Base-by-base conservation (phyloP, 257 asterid species). In the Scutellaria minor region DNA sequence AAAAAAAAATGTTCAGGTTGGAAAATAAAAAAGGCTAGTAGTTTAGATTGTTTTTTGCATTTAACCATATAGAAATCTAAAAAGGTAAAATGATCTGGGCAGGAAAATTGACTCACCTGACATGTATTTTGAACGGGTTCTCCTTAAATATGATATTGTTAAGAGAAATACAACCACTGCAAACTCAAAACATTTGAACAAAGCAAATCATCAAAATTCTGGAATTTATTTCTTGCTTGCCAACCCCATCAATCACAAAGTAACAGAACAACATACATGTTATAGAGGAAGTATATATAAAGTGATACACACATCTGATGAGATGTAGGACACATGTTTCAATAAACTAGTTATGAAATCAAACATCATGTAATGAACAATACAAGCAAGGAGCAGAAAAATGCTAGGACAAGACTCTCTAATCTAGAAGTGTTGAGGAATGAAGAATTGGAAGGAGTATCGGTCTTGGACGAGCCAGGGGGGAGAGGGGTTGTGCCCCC, bases 391-490 rank as follows among this genome's bases (percentile, higher is more conserved):
- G 65, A 72, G 15, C 79, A 83, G 0, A 79, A 45, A 66, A 73
- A 11, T 10, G 64, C 53, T 31, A 65, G 4, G 44, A 64, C 27
- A 42, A 77, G 20, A 41, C 14, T 39, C 37, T 68, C 70, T 8
- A 77, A 7, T 40, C 66, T 63, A 39, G 54, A 40, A 4, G 9
- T 51, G 54, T 46, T 53, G 13, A 64, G 10, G 13, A 42, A 5
- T 9, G 83, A 75, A 1, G 87, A 79, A 68, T 14, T 76, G 0
- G 90, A 67, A 35, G 87, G 89, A 37, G 67, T 69, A 12, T 79
- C 65, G 75, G 65, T 76, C 89, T 81, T 92, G n/a, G 98, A 73
- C 31, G 96, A 83, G 68, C 78, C 85, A 0, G 88, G 82, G 1
- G 87, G 91, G 4, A 84, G 79, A 6, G 72, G 37, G 37, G 37